Conservation (phyloP, 306 rosid species). For the Casuarina equisetifolia region DNA sequence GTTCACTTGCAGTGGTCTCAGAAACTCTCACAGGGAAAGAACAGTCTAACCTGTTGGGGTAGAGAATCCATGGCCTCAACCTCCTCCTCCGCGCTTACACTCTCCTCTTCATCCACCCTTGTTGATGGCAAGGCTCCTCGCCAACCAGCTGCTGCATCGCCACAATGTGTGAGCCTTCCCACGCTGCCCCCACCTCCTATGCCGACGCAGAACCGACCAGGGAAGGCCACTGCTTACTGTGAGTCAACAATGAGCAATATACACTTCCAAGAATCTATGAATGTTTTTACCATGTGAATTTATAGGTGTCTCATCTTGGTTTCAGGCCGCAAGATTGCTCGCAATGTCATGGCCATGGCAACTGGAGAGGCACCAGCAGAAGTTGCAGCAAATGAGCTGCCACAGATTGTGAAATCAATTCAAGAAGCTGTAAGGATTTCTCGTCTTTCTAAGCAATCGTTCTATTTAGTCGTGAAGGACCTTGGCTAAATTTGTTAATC, state of each 20-base stretch:
- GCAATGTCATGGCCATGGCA: slow-evolving; percentile 85
- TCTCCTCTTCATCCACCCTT: slow-evolving; percentile 68
- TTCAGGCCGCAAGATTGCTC: slow-evolving; percentile 68
- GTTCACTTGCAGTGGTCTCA: slow-evolving; percentile 26
- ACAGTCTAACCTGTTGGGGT: slow-evolving; percentile 19
- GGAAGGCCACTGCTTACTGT: slow-evolving; percentile 69
- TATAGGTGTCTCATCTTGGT: neutral
- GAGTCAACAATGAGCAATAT: slow-evolving; percentile 27
- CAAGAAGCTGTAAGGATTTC: slow-evolving; percentile 61
- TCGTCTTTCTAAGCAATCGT: neutral
- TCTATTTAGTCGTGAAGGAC: neutral
- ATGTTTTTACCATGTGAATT: neutral
- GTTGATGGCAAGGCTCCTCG: slow-evolving; percentile 62
- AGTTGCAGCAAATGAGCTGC: slow-evolving; percentile 57
- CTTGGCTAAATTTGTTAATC: slow-evolving; percentile 13
- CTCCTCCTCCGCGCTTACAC: slow-evolving; percentile 61
- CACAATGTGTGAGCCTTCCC: slow-evolving; percentile 77
- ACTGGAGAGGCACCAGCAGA: slow-evolving; percentile 90
- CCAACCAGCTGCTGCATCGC: slow-evolving; percentile 49
- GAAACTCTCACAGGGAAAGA: slow-evolving; percentile 28
- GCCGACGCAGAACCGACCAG: slow-evolving; percentile 54
- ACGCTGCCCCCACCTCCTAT: slow-evolving; percentile 56
- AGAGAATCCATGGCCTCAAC: slow-evolving; percentile 64
- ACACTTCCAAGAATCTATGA: too few species aligned
- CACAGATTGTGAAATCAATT: slow-evolving; percentile 64